phyloP scores from a whole-genome alignment of 78 protist genomes.

The Protostelium mycophagum region DNA sequence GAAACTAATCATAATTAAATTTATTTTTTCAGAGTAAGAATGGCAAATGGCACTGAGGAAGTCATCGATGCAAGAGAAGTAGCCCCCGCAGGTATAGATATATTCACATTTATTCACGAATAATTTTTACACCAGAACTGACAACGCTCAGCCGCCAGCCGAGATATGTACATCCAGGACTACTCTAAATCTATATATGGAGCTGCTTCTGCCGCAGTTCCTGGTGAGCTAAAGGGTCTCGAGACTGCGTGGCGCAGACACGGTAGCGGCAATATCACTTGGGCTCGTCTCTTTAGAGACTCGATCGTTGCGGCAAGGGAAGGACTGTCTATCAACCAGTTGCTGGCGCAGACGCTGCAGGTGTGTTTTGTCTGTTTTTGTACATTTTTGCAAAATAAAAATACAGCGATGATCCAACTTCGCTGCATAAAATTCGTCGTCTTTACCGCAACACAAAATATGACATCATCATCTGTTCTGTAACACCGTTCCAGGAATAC shows the following conservation, averaged over 20 bases:
- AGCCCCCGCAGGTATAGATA: conserved; percentile 12
- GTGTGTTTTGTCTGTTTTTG: too few species aligned
- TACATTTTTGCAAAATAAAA: too few species aligned
- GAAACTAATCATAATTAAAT: too few species aligned
- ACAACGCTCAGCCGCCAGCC: background rate
- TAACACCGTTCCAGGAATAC: too few species aligned
- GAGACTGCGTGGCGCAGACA: conserved; percentile 1
- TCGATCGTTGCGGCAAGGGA: background rate
- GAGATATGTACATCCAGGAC: conserved; percentile 1
- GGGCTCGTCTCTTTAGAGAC: conserved; percentile 6
- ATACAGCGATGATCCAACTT: too few species aligned
- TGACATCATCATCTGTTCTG: too few species aligned
- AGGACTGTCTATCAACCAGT: background rate
- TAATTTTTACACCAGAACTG: background rate
- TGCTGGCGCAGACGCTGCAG: too few species aligned
- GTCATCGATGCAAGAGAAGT: conserved; percentile 13
- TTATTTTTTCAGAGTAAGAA: background rate
- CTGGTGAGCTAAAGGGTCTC: conserved; percentile 20
- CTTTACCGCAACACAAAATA: too few species aligned
- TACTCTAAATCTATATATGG: background rate
- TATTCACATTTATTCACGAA: too few species aligned
- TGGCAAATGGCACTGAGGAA: background rate
- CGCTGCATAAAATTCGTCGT: too few species aligned
- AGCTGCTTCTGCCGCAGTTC: conserved; percentile 14
- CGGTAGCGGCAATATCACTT: conserved; percentile 5